Percentiles rank a stretch among this genome's conserved stretches.
Conservation (phyloP, 345 rosid species). For the Melaleuca quinquenervia region DNA sequence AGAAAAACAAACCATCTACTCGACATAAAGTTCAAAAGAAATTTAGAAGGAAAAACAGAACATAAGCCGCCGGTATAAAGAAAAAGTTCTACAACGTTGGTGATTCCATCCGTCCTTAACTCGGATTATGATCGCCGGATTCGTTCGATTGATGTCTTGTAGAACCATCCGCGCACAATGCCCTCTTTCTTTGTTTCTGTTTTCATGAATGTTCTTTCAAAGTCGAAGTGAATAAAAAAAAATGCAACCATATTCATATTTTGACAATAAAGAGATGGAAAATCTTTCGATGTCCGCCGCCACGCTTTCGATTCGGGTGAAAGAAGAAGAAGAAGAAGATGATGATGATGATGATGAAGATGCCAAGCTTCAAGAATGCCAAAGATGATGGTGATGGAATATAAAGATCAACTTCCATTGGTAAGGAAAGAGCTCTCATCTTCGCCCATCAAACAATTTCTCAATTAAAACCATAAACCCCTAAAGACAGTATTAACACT, state of each 20-base stretch:
- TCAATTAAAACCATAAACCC: not conserved
- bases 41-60: not conserved
- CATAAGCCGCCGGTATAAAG: not conserved
- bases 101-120: not conserved
- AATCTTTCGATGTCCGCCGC: not conserved
- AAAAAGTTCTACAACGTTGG: not conserved
- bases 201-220: not conserved
- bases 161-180: not conserved
- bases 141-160: not conserved
- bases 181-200: not conserved
- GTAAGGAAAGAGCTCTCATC: not conserved
- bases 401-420: not conserved
- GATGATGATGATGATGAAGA: too few species aligned
- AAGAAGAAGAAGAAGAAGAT: too few species aligned
- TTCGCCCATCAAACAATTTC: not conserved
- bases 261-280: not conserved
- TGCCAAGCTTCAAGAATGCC: not conserved
- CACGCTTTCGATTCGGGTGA: not conserved
- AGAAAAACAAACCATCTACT: not conserved
- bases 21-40: not conserved
- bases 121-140: not conserved
- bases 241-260: not conserved
- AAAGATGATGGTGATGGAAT: not conserved
- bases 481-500: not conserved
- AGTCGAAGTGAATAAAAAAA: not conserved